phyloP scores from a whole-genome alignment of 768 basidiomycete species.

The Hygrophorus russula region DNA sequence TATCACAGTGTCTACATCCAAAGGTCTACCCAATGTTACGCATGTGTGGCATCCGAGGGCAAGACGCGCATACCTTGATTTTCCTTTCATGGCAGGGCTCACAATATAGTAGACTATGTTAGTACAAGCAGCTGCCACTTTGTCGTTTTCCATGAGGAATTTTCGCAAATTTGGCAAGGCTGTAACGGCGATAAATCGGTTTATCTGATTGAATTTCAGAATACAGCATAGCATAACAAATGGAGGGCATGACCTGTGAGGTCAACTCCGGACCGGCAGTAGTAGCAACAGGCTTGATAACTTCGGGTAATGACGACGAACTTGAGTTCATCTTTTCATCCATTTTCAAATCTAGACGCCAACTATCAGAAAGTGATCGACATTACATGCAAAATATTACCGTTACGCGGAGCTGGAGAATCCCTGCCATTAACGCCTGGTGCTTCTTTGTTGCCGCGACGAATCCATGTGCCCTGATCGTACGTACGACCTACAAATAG shows the following conservation, averaged over 20 bases:
- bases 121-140: conserved; percentile 63
- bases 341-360: conserved; percentile 25
- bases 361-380: background rate
- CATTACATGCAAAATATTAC: background rate
- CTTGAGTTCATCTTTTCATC: conserved; percentile 52
- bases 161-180: conserved; percentile 68
- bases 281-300: conserved; percentile 18
- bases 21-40: conserved; percentile 36
- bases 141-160: conserved; percentile 79
- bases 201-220: conserved; percentile 39
- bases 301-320: conserved; percentile 26
- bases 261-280: conserved; percentile 27
- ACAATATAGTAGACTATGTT: conserved; percentile 82
- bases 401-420: conserved; percentile 56
- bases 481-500: conserved; percentile 59
- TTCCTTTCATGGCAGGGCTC: conserved; percentile 68
- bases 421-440: conserved; percentile 55
- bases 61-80: conserved; percentile 41
- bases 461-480: conserved; percentile 75
- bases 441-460: conserved; percentile 54
- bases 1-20: conserved; percentile 64
- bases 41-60: background rate
- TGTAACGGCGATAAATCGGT: conserved; percentile 52
- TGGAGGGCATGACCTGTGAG: conserved; percentile 24
- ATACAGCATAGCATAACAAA: background rate